Conservation (phyloP, 2,329 filamentous ascomycete genomes). For the Teratosphaeria epicoccoides region DNA sequence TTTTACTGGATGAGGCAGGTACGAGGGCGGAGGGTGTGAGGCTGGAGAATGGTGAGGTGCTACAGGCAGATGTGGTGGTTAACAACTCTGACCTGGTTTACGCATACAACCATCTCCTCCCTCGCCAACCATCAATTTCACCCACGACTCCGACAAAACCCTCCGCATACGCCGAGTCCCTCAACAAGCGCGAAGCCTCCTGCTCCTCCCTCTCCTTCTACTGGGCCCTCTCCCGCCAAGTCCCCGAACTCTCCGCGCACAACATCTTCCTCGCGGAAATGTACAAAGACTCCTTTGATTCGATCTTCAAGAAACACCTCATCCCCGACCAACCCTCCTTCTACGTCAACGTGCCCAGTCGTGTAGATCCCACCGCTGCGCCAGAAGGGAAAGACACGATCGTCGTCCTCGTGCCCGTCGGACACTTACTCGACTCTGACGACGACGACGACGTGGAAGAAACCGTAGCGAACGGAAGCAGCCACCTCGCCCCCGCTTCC, state of each 20-base stretch:
- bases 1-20: conserved; percentile 45
- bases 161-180: conserved; percentile 29
- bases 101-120: conserved; percentile 60
- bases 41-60: conserved; percentile 46
- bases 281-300: conserved; percentile 63
- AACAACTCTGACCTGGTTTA: conserved; percentile 67
- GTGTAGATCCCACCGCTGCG: conserved; percentile 57
- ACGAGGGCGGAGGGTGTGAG: conserved; percentile 48
- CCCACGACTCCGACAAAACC: conserved; percentile 13
- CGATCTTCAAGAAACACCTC: conserved; percentile 59
- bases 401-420: conserved; percentile 62
- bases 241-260: conserved; percentile 57
- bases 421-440: conserved; percentile 46
- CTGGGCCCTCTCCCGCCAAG: conserved; percentile 52
- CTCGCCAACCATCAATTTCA: conserved; percentile 16
- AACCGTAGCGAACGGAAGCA: not conserved
- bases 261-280: conserved; percentile 70
- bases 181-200: conserved; percentile 45
- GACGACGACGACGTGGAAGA: not conserved
- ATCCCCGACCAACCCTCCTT: conserved; percentile 61
- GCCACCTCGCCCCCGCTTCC: not conserved
- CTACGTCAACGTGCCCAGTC: conserved; percentile 65
- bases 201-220: conserved; percentile 70
- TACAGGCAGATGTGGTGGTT: conserved; percentile 55
- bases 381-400: conserved; percentile 54